Evolutionary conservation across 495 filamentous ascomycete species (phyloP), one percentile per base, ranked within the genome.

Genomic region (Neurospora cerealis): DNA sequence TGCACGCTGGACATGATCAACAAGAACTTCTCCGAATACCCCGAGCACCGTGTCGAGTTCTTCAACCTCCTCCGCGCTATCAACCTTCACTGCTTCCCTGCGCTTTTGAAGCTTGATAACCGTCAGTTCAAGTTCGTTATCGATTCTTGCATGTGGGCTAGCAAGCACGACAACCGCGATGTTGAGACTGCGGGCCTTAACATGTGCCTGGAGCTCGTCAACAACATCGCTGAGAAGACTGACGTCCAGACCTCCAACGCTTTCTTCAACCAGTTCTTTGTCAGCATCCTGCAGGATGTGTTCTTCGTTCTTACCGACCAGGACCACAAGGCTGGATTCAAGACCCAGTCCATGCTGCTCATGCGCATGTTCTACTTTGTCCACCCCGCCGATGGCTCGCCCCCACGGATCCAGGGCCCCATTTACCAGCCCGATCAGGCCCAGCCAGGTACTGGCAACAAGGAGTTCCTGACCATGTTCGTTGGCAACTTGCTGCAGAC

Each of bases 1-100:
- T 98, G 96, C 84, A 99, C 96, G 9, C 85, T 99, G 48, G 93
- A 97, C 75, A 99, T 99, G 96, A 98, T 99, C 85, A 99, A 98
- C 88, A 99, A 98, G 83, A 95, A 99, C 79, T 99, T 98, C 85
- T 96, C 97, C 69, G 96, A 99, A 80, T 99, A 96, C 81, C 96
- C 96, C 0, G 96, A 99, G 79, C 96, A 98, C 78, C 91, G 96
- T 48, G 96, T 99, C 4, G 95, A 97, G 81, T 99, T 99, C 81
- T 99, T 98, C 88, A 96, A 96, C 81, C 86, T 98, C 38, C 88
- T 99, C 19, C 89, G 97, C 78, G 93, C 95, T 15, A 97, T 99
- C 84, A 99, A 99, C 78, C 84, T 97, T 6, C 91, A 94, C 81
- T 98, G 96, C 82, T 99, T 99, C 89, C 93, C 91, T 38, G 93